phyloP scores from a whole-genome alignment of 768 basidiomycete species.

The Astraeus odoratus region DNA sequence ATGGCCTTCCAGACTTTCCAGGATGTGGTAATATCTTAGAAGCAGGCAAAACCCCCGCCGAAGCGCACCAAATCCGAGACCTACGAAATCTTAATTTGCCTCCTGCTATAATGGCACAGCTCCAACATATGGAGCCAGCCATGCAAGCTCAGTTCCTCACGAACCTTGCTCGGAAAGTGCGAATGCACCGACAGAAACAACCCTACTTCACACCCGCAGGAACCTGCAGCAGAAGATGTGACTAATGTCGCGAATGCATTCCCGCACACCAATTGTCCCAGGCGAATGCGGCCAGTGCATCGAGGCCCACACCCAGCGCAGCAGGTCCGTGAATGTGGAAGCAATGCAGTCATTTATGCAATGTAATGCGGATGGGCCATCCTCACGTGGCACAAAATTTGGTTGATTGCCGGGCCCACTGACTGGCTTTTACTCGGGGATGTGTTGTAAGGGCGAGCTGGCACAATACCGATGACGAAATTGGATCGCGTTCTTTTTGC shows the following conservation, averaged over 20 bases:
- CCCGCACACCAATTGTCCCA: not conserved
- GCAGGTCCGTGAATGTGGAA: conserved; percentile 29
- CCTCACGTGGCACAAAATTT: conserved; percentile 13
- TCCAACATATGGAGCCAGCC: conserved; percentile 19
- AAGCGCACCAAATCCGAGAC: conserved; percentile 5
- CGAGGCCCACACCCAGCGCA: conserved; percentile 8
- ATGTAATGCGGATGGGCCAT: conserved; percentile 28
- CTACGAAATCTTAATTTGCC: conserved; percentile 1
- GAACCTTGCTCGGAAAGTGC: conserved; percentile 11
- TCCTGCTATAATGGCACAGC: conserved; percentile 10
- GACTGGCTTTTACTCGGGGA: no score
- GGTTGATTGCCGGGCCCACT: no score
- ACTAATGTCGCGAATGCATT: conserved; percentile 4
- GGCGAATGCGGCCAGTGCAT: conserved; percentile 7
- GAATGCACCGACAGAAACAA: conserved; percentile 23
- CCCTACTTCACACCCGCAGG: no score
- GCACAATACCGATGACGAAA: no score
- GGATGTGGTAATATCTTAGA: conserved; percentile 15
- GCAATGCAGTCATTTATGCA: conserved; percentile 44
- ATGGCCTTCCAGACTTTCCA: conserved; percentile 41
- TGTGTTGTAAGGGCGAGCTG: no score
- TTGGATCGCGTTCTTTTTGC: no score
- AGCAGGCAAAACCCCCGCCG: not conserved
- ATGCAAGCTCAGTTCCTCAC: conserved; percentile 16
- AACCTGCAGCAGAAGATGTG: not conserved